Evolutionary conservation across 2,329 filamentous ascomycete species (phyloP).

Genomic region (Aspergillus vadensis): DNA sequence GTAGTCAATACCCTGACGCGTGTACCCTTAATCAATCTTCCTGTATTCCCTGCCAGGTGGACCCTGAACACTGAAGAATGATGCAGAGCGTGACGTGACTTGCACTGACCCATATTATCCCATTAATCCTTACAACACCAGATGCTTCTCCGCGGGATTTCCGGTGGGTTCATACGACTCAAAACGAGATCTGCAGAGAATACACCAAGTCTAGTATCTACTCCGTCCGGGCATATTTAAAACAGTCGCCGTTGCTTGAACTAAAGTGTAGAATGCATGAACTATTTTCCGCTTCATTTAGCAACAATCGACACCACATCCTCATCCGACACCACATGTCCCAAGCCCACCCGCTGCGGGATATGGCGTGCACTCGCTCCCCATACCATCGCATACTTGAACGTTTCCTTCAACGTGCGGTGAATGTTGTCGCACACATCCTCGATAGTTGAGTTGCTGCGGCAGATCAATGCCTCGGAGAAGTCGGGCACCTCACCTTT

Average conservation of each 20-base stretch:
- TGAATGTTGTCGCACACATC: slow-evolving; percentile 97
- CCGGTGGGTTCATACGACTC: background rate
- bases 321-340: slow-evolving; percentile 73
- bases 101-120: too few species aligned
- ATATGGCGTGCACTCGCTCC: slow-evolving; percentile 93
- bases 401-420: slow-evolving; percentile 91
- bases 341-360: slow-evolving; percentile 86
- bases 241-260: background rate
- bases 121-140: background rate
- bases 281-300: slow-evolving; percentile 35
- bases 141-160: background rate
- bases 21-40: background rate
- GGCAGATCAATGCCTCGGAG: slow-evolving; percentile 86
- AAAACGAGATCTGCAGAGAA: background rate
- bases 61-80: background rate
- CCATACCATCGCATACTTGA: slow-evolving; percentile 99
- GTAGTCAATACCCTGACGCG: background rate
- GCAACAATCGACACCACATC: slow-evolving; percentile 68
- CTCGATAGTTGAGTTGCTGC: slow-evolving; percentile 84
- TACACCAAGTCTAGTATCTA: background rate
- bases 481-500: slow-evolving; percentile 92
- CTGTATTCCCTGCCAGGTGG: background rate
- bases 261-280: background rate
- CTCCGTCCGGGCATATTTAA: background rate
- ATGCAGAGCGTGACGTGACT: background rate